Evolutionary conservation across 176 grass and related monocot species (phyloP), one percentile per base, ranked within the genome.

Genomic region (Carex kokanica): DNA sequence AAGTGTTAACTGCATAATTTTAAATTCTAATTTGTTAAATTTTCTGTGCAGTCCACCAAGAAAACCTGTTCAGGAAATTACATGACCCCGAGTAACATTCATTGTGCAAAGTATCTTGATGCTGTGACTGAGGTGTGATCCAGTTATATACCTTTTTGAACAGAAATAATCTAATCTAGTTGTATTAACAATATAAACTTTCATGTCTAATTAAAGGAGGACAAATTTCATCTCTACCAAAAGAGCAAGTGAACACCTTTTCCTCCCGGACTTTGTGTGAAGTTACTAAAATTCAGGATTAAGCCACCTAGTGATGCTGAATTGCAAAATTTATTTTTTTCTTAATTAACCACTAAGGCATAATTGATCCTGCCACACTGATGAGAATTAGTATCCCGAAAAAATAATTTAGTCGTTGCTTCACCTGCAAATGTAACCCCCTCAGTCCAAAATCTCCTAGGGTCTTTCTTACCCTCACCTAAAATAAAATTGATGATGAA

Each of bases 61-160:
- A 53, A n/a, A 16, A 84, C 64, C 1, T 97, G 94, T 69, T 53
- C 32, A 54, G 88, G 67, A 0, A 77, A 93, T 11, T 97, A 85
- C 69, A 38, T 54, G 21, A 6, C 6, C 27, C 88, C 91, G 0
- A 75, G 78, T 0, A 97, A 90, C 64, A 83, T 80, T 7, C 34
- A 13, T 8, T 97, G 91, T 71, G 70, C 89, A 54, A 86, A 29
- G 49, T 69, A 78, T 23, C 21, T 93, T 40, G 1, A 85, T 55
- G 84, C 78, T 31, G 83, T 97, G 59, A 49, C 11, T 87, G 1
- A 66, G 82, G 94, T 83, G 13, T 60, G 74, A 56, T 31, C 21
- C 18, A 18, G 14, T 45, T 74, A 24, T 25, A 74, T 12, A 74
- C 41, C 9, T 72, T 47, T 23, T 47, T 0, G 40, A 47, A 21